phyloP scores from a whole-genome alignment of 2,329 filamentous ascomycete species.

The Aspergillus quadrilineatus region DNA sequence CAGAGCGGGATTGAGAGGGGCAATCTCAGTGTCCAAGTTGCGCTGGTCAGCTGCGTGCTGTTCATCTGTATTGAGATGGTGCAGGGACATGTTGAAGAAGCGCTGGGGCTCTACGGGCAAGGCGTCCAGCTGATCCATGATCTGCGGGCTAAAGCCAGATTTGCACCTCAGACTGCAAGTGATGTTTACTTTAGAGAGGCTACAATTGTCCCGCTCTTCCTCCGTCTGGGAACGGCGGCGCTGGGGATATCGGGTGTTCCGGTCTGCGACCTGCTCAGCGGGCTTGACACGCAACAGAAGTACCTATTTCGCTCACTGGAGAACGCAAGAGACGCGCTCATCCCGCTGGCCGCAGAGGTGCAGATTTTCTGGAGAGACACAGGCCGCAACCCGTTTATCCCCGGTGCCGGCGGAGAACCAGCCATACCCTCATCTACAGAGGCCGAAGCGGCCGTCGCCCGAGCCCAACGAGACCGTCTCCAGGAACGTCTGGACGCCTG shows the following conservation, averaged over 20 bases:
- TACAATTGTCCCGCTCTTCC: constrained; percentile 31
- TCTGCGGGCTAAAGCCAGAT: constrained; percentile 17
- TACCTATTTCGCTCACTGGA: constrained; percentile 23
- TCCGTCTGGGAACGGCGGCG: constrained; percentile 28
- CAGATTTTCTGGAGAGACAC: constrained; percentile 7
- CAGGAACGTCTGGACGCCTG: neutral
- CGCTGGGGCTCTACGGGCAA: constrained; percentile 30
- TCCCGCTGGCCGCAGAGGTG: neutral
- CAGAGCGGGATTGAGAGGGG: constrained; percentile 27
- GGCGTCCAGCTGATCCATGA: constrained; percentile 28
- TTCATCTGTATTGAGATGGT: constrained; percentile 37
- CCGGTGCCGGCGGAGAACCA: neutral
- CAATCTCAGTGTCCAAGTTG: constrained; percentile 27
- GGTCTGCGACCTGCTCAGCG: constrained; percentile 11
- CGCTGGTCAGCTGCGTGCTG: constrained; percentile 33
- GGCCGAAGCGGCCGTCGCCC: neutral
- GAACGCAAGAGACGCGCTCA: constrained; percentile 3
- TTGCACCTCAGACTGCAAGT: neutral
- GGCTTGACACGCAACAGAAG: neutral
- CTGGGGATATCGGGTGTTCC: constrained; percentile 16
- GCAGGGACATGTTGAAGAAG: constrained; percentile 26
- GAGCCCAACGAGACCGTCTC: neutral
- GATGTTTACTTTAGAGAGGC: constrained; percentile 22
- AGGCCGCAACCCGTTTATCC: neutral
- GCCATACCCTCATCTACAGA: neutral